Evolutionary conservation across 306 rosid genomes (phyloP).

Genomic region (Prunus mongolica): DNA sequence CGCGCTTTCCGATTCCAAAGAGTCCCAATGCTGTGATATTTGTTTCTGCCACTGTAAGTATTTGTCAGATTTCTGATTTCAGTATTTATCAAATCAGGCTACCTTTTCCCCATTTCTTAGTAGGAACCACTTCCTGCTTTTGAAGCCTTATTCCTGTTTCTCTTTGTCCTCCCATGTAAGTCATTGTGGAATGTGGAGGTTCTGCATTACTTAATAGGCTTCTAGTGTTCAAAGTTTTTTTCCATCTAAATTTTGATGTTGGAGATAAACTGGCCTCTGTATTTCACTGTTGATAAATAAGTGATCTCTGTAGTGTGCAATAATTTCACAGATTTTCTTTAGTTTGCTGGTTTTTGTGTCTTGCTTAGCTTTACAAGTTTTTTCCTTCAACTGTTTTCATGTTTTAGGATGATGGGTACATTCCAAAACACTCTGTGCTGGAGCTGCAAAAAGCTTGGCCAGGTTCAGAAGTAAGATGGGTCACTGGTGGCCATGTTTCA

Average conservation of each 20-base stretch:
- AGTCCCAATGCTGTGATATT: constrained; percentile 78
- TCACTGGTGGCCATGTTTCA: constrained; percentile 92
- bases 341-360: neutral
- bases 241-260: neutral
- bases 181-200: neutral
- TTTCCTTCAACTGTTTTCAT: neutral
- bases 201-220: neutral
- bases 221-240: neutral
- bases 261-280: neutral
- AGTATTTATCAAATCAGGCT: too few species aligned
- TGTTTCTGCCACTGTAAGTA: constrained; percentile 94
- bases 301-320: neutral
- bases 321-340: neutral
- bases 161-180: neutral
- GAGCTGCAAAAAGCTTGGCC: constrained; percentile 97
- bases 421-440: constrained; percentile 80
- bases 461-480: constrained; percentile 98
- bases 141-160: neutral
- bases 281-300: neutral
- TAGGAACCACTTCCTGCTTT: neutral
- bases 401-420: constrained; percentile 86
- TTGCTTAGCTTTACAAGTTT: neutral
- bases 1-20: constrained; percentile 94
- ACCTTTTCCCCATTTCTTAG: neutral
- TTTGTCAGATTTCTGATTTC: constrained; percentile 14